Base-by-base conservation (phyloP, 441 rosid species). In the Eutrema salsugineum region DNA sequence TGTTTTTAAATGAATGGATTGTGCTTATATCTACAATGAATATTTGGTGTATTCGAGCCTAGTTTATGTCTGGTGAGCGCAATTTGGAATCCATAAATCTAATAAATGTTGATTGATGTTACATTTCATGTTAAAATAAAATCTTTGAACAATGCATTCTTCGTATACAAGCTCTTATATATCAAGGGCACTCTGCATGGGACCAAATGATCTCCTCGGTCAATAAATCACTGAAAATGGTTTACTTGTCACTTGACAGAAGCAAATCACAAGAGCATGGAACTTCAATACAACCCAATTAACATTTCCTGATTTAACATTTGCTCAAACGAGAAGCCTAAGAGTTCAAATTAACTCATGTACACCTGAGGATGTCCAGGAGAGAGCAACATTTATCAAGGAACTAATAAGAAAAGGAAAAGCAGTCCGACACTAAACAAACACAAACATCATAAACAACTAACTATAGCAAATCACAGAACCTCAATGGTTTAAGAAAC, bases 301-400 rank as follows among this genome's bases (percentile, higher is more conserved):
- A 44, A 61, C 51, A 42, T 9, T 27, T 27, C 39, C 24, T 61
- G 66, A 24, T 42, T 27, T 1, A 73, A 16, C 68, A 53, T 60
- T 32, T 49, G 67, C 30, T 59, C 20, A 63, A 67, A 63, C 12
- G 35, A 65, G 61, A 62, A 69, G 22, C 54, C 70, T 47, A 62
- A 22, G 61, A 57, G 71, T 76, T 63, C 39, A 76, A 47, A 40
- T 64, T 20, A 70, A 70, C 71, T 64, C 24, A 70, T 76, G 55
- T 70, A 76, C 79, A 76, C 66, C 75, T 47, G 62, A 69, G 30
- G 66, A 74, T 63, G 79, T 69, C 70, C 53, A 69, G 3, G 46
- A 75, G 57, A 62, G 9, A 39, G 57, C 53, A 62, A 62, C 38
- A 75, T 61, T 66, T 42, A 27, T 11, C 28, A 73, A 66, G 35